Evolutionary conservation across 148 eudicot genomes (phyloP).

Genomic region (Beta vulgaris): DNA sequence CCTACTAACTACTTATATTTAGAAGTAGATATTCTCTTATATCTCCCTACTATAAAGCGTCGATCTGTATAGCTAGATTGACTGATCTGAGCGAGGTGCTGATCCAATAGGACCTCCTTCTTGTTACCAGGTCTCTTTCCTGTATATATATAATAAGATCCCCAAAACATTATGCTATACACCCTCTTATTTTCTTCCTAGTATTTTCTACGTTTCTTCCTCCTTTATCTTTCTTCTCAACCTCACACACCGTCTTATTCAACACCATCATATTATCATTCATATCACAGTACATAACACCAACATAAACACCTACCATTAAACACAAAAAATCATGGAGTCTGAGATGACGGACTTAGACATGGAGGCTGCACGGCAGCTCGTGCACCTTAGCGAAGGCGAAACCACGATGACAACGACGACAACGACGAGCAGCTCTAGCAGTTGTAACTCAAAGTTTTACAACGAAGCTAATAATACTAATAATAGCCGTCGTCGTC

Average conservation of each 20-base stretch:
- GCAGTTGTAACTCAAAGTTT: slow-evolving; percentile 4
- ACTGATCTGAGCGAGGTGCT: too few species aligned
- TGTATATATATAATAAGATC: not conserved
- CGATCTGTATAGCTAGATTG: too few species aligned
- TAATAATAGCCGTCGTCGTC: not conserved
- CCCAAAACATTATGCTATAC: not conserved
- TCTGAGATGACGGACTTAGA: slow-evolving; percentile 22
- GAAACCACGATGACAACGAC: slow-evolving; percentile 15
- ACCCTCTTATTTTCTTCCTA: not conserved
- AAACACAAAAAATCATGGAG: not conserved
- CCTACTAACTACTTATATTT: too few species aligned
- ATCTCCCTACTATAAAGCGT: too few species aligned
- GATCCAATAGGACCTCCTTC: too few species aligned
- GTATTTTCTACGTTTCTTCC: slow-evolving; percentile 18
- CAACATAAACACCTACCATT: not conserved
- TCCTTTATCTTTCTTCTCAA: not conserved
- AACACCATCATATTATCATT: not conserved
- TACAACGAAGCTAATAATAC: not conserved
- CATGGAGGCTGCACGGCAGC: slow-evolving; percentile 23
- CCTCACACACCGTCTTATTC: too few species aligned
- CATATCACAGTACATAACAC: not conserved
- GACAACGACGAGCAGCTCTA: not conserved
- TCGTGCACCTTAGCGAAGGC: slow-evolving; percentile 31
- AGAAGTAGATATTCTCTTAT: too few species aligned
- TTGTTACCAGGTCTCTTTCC: too few species aligned